Evolutionary conservation across 805 yeast species (phyloP).

Genomic region (Saccharomyces jurei): DNA sequence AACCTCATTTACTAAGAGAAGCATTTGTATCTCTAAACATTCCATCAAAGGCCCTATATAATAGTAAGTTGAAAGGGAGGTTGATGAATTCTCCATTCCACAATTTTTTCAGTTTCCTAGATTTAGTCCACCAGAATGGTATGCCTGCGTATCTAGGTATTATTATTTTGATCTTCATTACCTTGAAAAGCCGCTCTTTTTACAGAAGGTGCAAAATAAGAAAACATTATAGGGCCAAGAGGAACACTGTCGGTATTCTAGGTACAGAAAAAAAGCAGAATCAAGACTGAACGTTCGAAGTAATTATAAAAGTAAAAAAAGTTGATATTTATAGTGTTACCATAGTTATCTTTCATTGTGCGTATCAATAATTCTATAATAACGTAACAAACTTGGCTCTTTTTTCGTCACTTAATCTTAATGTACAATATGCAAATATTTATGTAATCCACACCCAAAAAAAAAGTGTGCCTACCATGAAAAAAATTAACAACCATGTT

Average conservation of each 20-base stretch:
- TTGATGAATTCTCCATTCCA: conserved; percentile 41
- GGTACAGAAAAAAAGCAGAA: conserved; percentile 10
- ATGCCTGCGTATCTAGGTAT: conserved; percentile 34
- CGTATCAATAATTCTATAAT: not conserved
- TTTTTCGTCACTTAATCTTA: not conserved
- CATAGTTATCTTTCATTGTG: not conserved
- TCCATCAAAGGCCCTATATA: conserved; percentile 18
- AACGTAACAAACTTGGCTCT: not conserved
- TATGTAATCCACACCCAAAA: conserved; percentile 39
- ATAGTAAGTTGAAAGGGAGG: conserved; percentile 16
- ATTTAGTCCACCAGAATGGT: conserved; percentile 38
- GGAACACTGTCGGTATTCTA: conserved; percentile 16
- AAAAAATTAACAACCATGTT: conserved; percentile 48
- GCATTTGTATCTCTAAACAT: conserved; percentile 34
- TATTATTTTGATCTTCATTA: not conserved
- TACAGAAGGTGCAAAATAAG: conserved; percentile 5
- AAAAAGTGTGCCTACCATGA: conserved; percentile 42
- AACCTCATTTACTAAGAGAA: conserved; percentile 30
- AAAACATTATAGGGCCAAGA: conserved; percentile 17
- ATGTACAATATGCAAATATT: not conserved
- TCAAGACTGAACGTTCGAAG: conserved; percentile 8
- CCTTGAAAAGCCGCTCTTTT: conserved; percentile 3
- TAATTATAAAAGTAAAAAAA: not conserved
- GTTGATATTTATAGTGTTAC: not conserved
- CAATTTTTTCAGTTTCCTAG: conserved; percentile 34